Base-by-base conservation (phyloP, 257 asterid species). In the Linaria vulgaris region DNA sequence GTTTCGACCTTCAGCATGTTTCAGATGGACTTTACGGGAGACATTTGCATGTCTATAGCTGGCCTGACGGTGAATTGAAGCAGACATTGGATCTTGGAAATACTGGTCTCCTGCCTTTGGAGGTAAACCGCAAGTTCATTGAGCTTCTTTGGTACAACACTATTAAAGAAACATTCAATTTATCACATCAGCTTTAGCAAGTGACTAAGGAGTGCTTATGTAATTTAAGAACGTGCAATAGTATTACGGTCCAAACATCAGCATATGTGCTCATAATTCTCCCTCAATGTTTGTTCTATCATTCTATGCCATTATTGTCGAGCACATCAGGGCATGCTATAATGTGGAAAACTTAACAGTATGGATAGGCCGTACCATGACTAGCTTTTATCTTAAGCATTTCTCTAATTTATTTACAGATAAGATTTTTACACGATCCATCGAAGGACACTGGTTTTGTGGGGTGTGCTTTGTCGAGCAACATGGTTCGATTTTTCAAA, bases 21-120 rank as follows among this genome's bases (percentile, higher is more conserved):
- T 57, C 96, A 0, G 88, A 84, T 47, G 99, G 99, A 22, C 80
- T 82, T 58, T 94, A 94, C 5, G 97, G 99, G 44, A 79, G 92
- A 16, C 99, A 94, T 79, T 80, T 94, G 85, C 95, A 87, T 37
- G 89, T 94, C 2, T 94, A 94, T 63, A 85, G 85, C 72, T 94
- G 99, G 99, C 99, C 97, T 0, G 96, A 63, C 56, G 95, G 99
- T 22, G 96, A 90, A 82, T 73, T 94, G 73, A 81, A 84, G 70
- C 92, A 94, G 77, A 90, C 95, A 1, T 65, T 94, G 82, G 99
- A 94, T 84, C 97, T 94, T 70, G 99, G 99, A 37, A 80, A 55
- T 67, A 75, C 96, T 0, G 97, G 99, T 4, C 91, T 94, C 60
- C 65, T 90, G 14, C 99, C 99, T 31, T 72, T 94, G 73, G 99